These are phyloP conservation scores for Casuarina cunninghamiana DNA, from an alignment of 306 rosid species.

Conservation along the genomic window DNA sequence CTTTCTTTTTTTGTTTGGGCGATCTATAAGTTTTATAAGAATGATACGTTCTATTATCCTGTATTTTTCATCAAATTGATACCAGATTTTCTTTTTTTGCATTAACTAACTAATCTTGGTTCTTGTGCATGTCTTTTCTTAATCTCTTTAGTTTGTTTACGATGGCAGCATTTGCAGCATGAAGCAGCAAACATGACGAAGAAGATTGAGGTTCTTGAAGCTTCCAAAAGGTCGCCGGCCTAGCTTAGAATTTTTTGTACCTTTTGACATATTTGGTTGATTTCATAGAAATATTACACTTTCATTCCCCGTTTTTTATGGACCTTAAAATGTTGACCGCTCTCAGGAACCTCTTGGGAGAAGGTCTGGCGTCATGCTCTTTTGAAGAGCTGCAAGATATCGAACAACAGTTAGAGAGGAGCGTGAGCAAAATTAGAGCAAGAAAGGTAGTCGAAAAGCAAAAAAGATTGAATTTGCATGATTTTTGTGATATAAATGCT, in stretches of 20 bases:
- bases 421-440: slow-evolving; percentile 52
- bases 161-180: slow-evolving; percentile 63
- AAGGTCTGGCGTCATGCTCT: slow-evolving; percentile 58
- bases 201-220: slow-evolving; percentile 73
- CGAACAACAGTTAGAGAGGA: slow-evolving; percentile 68
- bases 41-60: not conserved
- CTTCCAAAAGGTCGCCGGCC: slow-evolving; percentile 57
- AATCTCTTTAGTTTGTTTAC: slow-evolving; percentile 18
- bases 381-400: slow-evolving; percentile 63
- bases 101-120: too few relatives aligned
- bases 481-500: not conserved
- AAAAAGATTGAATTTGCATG: not conserved
- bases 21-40: not conserved
- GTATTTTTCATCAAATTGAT: not conserved
- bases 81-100: not conserved
- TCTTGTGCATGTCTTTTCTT: not conserved
- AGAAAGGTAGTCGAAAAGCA: slow-evolving; percentile 53
- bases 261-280: not conserved
- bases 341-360: slow-evolving; percentile 69
- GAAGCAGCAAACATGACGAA: slow-evolving; percentile 62
- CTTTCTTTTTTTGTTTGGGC: too few relatives aligned
- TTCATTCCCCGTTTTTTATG: not conserved
- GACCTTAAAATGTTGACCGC: slow-evolving; percentile 12
- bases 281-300: not conserved
- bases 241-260: not conserved